A percentile compares a stretch with the other conserved stretches of the same genome.
phyloP scores from a whole-genome alignment of 345 rosid genomes.

The Anastatica hierochuntica region DNA sequence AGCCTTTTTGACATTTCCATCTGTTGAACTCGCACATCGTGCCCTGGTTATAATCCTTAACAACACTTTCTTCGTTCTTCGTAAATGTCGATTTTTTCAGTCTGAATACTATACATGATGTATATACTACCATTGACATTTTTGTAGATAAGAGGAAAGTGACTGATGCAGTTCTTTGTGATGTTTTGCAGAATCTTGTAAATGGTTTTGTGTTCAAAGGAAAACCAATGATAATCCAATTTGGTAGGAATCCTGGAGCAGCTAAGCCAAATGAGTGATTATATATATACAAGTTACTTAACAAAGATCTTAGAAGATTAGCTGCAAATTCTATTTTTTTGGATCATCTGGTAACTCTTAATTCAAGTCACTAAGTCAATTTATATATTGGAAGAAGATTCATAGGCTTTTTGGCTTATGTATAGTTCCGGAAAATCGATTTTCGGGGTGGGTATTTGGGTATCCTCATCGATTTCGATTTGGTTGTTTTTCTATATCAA shows the following conservation, averaged over 20 bases:
- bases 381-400: too few relatives aligned
- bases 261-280: constrained; percentile 35
- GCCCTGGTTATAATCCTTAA: constrained; percentile 59
- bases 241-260: constrained; percentile 59
- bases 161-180: not conserved
- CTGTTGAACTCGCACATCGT: constrained; percentile 70
- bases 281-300: not conserved
- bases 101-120: too few relatives aligned
- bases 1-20: constrained; percentile 92
- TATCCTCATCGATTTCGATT: too few relatives aligned
- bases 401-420: too few relatives aligned
- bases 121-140: not conserved
- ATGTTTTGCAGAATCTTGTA: constrained; percentile 56
- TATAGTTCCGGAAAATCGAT: too few relatives aligned
- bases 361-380: not conserved
- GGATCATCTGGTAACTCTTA: not conserved
- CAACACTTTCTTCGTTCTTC: constrained; percentile 2
- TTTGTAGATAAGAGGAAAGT: not conserved
- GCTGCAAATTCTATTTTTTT: not conserved
- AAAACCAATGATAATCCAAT: constrained; percentile 91
- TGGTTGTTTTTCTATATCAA: too few relatives aligned
- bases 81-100: not conserved
- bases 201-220: constrained; percentile 76
- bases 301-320: not conserved
- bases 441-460: too few relatives aligned